Base-by-base conservation (phyloP, 768 basidiomycete species). In the Phlebiopsis flavidoalba region DNA sequence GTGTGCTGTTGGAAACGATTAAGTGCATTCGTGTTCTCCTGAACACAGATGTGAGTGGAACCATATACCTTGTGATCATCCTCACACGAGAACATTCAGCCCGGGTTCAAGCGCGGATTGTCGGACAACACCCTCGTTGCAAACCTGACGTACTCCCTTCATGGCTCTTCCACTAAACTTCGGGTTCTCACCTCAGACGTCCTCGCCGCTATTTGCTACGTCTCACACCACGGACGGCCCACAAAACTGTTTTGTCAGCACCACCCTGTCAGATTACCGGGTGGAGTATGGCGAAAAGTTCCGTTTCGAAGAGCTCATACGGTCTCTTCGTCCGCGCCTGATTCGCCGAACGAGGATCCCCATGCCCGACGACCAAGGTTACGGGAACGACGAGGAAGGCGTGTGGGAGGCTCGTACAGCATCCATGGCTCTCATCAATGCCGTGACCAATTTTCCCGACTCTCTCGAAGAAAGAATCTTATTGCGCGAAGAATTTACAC, bases 381-480 rank as follows among this genome's bases (percentile, higher is more conserved):
- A 78, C 59, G 46, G 52, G 22, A 68, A 63, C 31, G 83, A 87
- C 58, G 85, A 87, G 49, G 86, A 86, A 12, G 86, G 86, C 0
- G 67, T 86, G 1, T 96, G 94, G 93, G 93, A 94, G 64, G 88
- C 87, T 43, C 78, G 93, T 26, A 82, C 82, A 1, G 87, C 88
- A 3, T 81, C 83, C 11, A 85, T 96, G 86, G 80, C 85, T 0
- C 76, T 97, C 36, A 70, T 95, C 64, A 95, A 93, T 69, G 88
- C 92, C 1, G 66, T 96, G 21, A 85, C 86, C 11, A 90, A 86
- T 65, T 87, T 84, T 65, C 86, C 89, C 0, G 85, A 92, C 53
- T 79, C 80, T 2, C 71, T 96, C 22, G 94, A 95, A 66, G 89
- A 91, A 49, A 80, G 95, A 5, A 80, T 93, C 26, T 63, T 87